Percentiles rank a stretch among this genome's conserved stretches.
Conservation (phyloP, 768 basidiomycete species). For the Steccherinum ochraceum region DNA sequence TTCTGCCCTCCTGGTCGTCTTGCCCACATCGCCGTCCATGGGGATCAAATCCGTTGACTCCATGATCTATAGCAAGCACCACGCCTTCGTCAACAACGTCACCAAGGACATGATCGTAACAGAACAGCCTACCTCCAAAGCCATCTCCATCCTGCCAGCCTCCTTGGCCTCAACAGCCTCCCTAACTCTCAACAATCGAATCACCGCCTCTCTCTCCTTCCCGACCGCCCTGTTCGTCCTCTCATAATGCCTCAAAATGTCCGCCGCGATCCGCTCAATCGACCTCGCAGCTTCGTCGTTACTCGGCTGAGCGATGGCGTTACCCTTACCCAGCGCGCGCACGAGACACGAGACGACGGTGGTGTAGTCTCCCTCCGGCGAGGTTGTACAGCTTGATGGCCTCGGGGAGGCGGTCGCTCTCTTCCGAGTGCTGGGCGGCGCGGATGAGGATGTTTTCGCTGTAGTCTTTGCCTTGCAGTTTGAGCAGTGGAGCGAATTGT, state of each 20-base stretch:
- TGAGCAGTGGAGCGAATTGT: slow-evolving; percentile 71
- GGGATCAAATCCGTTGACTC: slow-evolving; percentile 86
- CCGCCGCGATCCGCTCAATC: slow-evolving; percentile 69
- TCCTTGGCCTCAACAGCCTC: slow-evolving; percentile 76
- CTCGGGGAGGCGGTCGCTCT: slow-evolving; percentile 80
- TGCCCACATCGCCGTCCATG: slow-evolving; percentile 75
- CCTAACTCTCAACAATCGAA: slow-evolving; percentile 71
- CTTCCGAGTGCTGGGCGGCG: slow-evolving; percentile 76
- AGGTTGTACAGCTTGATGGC: slow-evolving; percentile 96
- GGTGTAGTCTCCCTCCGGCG: slow-evolving; percentile 83
- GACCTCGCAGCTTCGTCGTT: slow-evolving; percentile 54
- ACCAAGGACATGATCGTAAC: no score
- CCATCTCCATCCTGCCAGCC: slow-evolving; percentile 63
- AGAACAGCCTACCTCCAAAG: slow-evolving; percentile 70
- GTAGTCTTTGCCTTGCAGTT: slow-evolving; percentile 64
- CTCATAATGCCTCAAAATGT: slow-evolving; percentile 77
- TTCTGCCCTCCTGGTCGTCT: slow-evolving; percentile 81
- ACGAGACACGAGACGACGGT: slow-evolving; percentile 88
- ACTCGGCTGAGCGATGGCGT: slow-evolving; percentile 62
- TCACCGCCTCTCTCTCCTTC: slow-evolving; percentile 66
- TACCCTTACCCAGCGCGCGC: slow-evolving; percentile 81
- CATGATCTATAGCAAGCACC: slow-evolving; percentile 60
- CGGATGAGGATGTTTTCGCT: slow-evolving; percentile 77
- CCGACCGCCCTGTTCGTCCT: slow-evolving; percentile 68
- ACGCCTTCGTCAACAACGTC: neutral